Conservation (phyloP, 106 monocot species). For the Ottelia alismoides region DNA sequence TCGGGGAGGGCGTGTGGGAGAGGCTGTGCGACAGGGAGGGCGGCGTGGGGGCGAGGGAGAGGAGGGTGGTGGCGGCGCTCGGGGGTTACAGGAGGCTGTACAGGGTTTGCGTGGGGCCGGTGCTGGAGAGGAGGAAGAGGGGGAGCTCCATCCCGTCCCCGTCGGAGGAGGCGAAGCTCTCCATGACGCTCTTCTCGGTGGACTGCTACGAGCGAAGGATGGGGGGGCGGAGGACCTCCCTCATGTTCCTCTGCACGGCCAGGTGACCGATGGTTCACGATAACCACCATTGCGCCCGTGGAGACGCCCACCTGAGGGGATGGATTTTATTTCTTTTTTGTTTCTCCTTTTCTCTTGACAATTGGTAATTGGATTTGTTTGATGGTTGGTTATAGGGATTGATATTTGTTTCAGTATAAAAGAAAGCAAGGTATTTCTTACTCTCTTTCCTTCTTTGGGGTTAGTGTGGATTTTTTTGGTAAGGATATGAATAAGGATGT, state of each 20-base stretch:
- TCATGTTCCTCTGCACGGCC: conserved; percentile 13
- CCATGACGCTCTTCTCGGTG: conserved; percentile 9
- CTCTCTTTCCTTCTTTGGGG: too few relatives aligned
- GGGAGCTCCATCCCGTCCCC: background rate
- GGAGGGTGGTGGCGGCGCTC: conserved; percentile 5
- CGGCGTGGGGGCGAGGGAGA: background rate
- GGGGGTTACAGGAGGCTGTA: conserved; percentile 2
- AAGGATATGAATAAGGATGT: too few relatives aligned
- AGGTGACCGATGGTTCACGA: too few relatives aligned
- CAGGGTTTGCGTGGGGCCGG: conserved; percentile 8
- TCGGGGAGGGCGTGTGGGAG: conserved; percentile 40
- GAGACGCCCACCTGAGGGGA: too few relatives aligned
- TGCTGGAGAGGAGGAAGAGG: background rate
- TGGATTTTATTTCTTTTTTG: too few relatives aligned
- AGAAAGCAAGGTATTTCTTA: too few relatives aligned
- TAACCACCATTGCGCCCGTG: too few relatives aligned
- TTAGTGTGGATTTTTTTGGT: too few relatives aligned
- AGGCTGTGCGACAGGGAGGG: conserved; percentile 27
- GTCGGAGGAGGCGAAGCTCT: conserved; percentile 7
- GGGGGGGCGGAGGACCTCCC: conserved; percentile 5
- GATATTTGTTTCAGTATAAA: too few relatives aligned
- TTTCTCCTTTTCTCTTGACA: too few relatives aligned
- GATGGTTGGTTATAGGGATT: too few relatives aligned
- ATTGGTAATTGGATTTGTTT: too few relatives aligned
- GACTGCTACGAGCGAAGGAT: conserved; percentile 12